Conservation (phyloP, 2,329 filamentous ascomycete species). For the Colletotrichum sp. region DNA sequence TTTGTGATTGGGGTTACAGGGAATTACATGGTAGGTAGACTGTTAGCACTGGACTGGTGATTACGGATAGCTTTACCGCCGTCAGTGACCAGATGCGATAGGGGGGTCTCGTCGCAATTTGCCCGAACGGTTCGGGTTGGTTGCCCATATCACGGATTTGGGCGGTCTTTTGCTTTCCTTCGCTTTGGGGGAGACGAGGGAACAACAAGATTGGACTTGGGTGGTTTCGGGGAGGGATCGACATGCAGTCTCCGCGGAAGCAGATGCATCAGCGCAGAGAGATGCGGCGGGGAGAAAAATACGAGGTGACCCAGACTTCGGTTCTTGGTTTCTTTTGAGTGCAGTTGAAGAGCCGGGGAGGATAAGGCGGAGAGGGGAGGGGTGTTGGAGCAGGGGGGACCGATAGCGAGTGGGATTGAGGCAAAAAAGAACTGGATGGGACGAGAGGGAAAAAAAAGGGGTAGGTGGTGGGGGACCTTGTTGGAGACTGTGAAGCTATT, state of each 20-base stretch:
- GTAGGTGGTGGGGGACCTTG: background rate
- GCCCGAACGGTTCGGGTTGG: background rate
- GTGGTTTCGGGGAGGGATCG: background rate
- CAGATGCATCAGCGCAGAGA: background rate
- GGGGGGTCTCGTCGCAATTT: background rate
- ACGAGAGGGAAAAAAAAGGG: background rate
- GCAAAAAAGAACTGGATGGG: background rate
- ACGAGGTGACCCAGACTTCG: background rate
- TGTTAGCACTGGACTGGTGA: background rate
- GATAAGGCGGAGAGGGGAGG: background rate
- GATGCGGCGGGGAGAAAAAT: background rate
- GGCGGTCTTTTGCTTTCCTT: background rate
- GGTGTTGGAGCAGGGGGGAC: background rate
- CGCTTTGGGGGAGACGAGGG: background rate
- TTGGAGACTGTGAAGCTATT: background rate
- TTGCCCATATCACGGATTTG: background rate
- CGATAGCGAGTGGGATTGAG: background rate
- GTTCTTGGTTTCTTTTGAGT: background rate
- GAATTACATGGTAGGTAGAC: background rate
- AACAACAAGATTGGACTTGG: background rate
- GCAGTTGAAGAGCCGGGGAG: background rate
- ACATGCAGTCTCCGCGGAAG: background rate
- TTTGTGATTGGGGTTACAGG: background rate
- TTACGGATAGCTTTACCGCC: background rate
- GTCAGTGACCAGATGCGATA: fast-evolving